A percentile compares a stretch with the other conserved stretches of the same genome.
Evolutionary conservation across 768 basidiomycete species (phyloP).

Genomic region (Tulasnella sp.): DNA sequence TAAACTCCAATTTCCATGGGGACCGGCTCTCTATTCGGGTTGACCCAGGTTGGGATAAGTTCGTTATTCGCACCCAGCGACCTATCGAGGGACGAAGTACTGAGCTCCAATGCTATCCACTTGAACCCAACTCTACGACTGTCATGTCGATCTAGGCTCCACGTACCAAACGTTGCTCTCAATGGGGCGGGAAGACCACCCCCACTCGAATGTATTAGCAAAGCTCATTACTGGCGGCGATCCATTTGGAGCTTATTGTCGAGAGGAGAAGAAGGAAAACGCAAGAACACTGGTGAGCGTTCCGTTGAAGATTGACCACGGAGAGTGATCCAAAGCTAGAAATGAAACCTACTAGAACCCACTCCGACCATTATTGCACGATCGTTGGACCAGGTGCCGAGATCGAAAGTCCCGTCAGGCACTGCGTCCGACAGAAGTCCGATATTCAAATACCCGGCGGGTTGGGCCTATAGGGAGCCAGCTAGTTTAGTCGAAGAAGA

Average conservation of each 20-base stretch:
- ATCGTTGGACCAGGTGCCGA: too few species aligned
- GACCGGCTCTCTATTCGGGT: neutral
- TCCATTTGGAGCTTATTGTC: neutral
- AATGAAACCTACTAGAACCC: neutral
- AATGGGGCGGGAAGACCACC: neutral
- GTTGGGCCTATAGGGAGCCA: neutral
- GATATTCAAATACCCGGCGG: neutral
- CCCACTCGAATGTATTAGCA: too few species aligned
- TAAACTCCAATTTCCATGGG: neutral
- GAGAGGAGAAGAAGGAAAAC: neutral
- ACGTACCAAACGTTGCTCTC: neutral
- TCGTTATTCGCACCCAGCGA: neutral
- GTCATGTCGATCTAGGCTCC: neutral
- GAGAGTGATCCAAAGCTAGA: neutral
- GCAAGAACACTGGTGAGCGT: too few species aligned
- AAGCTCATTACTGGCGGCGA: neutral
- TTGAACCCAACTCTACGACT: neutral
- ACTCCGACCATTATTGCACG: neutral
- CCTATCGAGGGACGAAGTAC: neutral
- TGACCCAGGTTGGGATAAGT: neutral
- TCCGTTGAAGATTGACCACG: too few species aligned
- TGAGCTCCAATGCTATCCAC: too few species aligned
- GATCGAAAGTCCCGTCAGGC: too few species aligned
- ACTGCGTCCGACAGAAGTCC: neutral
- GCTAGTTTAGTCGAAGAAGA: too few species aligned